These are phyloP conservation scores for Sporothrix inflata DNA, from an alignment of 2,329 filamentous ascomycete species.

Conservation along the genomic window DNA sequence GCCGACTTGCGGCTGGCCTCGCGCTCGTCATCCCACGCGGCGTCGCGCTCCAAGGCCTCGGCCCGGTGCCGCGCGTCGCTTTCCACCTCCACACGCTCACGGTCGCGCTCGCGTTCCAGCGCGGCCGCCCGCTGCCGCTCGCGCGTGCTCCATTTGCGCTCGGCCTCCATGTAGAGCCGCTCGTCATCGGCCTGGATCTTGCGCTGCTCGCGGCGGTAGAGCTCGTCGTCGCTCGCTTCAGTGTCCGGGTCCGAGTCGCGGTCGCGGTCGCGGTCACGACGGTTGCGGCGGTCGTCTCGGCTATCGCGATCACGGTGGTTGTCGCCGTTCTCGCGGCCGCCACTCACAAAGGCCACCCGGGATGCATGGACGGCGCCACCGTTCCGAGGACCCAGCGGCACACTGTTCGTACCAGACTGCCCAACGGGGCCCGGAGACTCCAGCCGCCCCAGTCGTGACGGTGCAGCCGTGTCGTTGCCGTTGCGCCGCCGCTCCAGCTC, in stretches of 20 bases:
- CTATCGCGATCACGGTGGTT: conserved; percentile 49
- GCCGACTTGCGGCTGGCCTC: conserved; percentile 73
- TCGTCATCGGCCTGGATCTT: conserved; percentile 77
- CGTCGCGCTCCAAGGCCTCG: conserved; percentile 65
- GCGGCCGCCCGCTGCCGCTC: conserved; percentile 84
- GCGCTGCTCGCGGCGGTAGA: conserved; percentile 71
- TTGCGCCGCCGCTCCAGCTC: conserved; percentile 76
- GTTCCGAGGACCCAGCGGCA: conserved; percentile 71
- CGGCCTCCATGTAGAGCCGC: conserved; percentile 79
- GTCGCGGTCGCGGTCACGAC: not conserved
- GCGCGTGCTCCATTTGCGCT: conserved; percentile 87
- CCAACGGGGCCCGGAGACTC: conserved; percentile 66
- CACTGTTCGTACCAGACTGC: conserved; percentile 65
- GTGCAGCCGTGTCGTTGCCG: conserved; percentile 45
- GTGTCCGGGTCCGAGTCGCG: conserved; percentile 70
- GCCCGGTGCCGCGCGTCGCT: conserved; percentile 68
- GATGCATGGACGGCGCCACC: conserved; percentile 16
- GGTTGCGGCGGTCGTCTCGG: not conserved
- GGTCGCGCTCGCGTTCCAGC: conserved; percentile 79
- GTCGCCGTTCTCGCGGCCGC: conserved; percentile 58
- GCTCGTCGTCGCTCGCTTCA: conserved; percentile 82
- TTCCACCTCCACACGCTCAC: conserved; percentile 74
- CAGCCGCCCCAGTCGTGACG: conserved; percentile 63
- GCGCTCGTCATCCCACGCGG: conserved; percentile 87
- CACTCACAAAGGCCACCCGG: conserved; percentile 78